Base-by-base conservation (phyloP, 768 basidiomycete species). In the Porphyrellus cyaneotinctus region DNA sequence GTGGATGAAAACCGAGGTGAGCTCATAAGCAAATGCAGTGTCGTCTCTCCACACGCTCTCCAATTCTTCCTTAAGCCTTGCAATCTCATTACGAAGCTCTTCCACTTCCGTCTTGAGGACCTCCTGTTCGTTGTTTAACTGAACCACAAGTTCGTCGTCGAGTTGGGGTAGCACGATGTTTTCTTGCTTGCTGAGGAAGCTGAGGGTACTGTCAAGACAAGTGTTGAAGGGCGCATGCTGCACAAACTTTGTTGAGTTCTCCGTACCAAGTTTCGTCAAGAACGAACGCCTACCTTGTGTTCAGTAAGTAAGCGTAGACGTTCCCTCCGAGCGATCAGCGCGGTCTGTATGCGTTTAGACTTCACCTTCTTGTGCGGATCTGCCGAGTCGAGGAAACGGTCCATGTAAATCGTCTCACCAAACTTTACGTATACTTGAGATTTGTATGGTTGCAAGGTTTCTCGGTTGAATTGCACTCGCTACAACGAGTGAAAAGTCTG, bases 401-500 rank as follows among this genome's bases (percentile, higher is more conserved):
- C 94, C 81, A 98, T 83, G 64, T 82, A 86, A 14, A 99, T 76
- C 11, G 83, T 88, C 69, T 94, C 89, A 17, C 78, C 84, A 64
- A 95, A 97, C 62, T 85, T 88, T 58, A 99, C 87, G 68, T 93
- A 95, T 4, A 92, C 93, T 64, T 99, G 95, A 6, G 91, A 93
- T 70, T 99, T 99, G 76, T 90, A 93, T 15, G 93, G 86, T 58
- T 94, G 89, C 50, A 91, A 78, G 1, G 88, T 92, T 59, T 91
- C 87, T 10, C 92, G 82, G 65, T 98, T 92, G 74, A 93, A 98
- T 78, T 95, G 93, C 5, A 93, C 94, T 52, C 94, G 77, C 92
- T 95, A 59, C 18, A 22, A 46, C 43, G 43, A 56, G 47, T 59
- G 37, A 47, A 54, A 47, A 52, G 17, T n/a, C 43, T 43, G 43